Conservation (phyloP, 495 filamentous ascomycete species). For the Aspergillus biplanus region DNA sequence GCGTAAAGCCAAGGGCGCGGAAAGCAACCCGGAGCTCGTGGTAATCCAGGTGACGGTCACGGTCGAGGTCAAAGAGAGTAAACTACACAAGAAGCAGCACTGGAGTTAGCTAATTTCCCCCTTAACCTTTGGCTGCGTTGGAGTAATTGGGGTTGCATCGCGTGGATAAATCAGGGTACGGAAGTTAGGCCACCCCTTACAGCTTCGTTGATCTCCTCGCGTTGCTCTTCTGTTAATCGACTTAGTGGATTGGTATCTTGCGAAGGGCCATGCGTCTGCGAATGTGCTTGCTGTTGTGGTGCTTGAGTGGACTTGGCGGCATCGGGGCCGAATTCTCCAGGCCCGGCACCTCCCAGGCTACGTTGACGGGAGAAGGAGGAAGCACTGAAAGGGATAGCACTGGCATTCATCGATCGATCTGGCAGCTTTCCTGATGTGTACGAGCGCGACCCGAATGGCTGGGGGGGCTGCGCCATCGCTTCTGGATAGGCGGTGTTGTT, state of each 20-base stretch:
- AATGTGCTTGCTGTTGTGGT: constrained; percentile 28
- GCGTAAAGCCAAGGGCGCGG: constrained; percentile 92
- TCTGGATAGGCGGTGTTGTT: constrained; percentile 9
- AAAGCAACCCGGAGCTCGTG: constrained; percentile 98
- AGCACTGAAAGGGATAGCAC: constrained; percentile 51
- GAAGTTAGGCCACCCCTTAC: constrained; percentile 52
- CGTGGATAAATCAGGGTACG: background rate
- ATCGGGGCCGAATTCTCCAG: constrained; percentile 37
- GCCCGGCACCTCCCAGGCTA: constrained; percentile 30
- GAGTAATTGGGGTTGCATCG: too few relatives aligned
- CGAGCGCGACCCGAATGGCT: constrained; percentile 55
- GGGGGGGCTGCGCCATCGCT: constrained; percentile 42
- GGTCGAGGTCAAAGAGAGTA: constrained; percentile 95
- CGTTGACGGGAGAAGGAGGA: constrained; percentile 49
- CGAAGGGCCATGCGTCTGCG: constrained; percentile 40
- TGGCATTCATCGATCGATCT: constrained; percentile 49
- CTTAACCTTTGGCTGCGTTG: too few relatives aligned
- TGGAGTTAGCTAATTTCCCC: too few relatives aligned
- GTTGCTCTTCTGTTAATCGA: constrained; percentile 78
- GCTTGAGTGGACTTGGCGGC: constrained; percentile 9
- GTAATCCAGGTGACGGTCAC: constrained; percentile 92
- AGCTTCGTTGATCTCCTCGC: constrained; percentile 87
- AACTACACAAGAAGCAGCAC: constrained; percentile 58
- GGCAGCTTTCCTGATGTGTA: constrained; percentile 53
- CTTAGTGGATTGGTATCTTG: constrained; percentile 53